Base-by-base conservation (phyloP, 2,329 filamentous ascomycete species). In the Bipolaris gigantea region DNA sequence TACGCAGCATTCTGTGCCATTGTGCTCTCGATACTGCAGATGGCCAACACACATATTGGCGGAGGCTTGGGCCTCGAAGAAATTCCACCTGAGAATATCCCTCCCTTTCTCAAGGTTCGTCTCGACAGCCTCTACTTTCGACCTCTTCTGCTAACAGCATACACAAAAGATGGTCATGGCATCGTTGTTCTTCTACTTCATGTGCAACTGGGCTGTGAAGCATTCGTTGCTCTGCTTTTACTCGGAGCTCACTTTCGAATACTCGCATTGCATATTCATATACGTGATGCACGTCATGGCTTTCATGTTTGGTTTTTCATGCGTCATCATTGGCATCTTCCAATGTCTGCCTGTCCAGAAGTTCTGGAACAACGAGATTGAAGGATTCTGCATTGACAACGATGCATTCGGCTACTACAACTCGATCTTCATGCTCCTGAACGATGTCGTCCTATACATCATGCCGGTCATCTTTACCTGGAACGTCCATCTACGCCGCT, bases 221-320 rank as follows among this genome's bases (percentile, higher is more conserved):
- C 65, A 76, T 38, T 74, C 73, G 0, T 65, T 77, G 7, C 66
- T 77, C 7, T 61, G 74, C 50, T 70, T 77, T 61, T 77, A 77
- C 56, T 59, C 71, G 25, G 71, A 73, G 30, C 67, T 76, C n/a
- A 69, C 68, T 23, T 62, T 65, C 38, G 65, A 67, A 19, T 57
- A 48, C 9, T 59, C 53, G 36, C 61, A 64, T 19, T 59, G 53
- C 18, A 55, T 55, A 51, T 64, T 62, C 32, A 72, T 77, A 25
- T 68, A 64, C 43, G 44, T 70, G 51, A 72, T 74, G 67, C 68
- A 70, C 21, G 62, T 69, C 30, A 48, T 76, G 11, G 65, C 69
- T 9, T 64, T 73, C 30, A 64, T 66, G 5, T 76, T 77, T 33
- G 70, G 71, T 16, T 18, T 69, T 13, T 61, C 60, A n/a, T 58